Percentiles rank a stretch among this genome's conserved stretches.
phyloP scores from a whole-genome alignment of 768 basidiomycete genomes.

The Russula sp. region DNA sequence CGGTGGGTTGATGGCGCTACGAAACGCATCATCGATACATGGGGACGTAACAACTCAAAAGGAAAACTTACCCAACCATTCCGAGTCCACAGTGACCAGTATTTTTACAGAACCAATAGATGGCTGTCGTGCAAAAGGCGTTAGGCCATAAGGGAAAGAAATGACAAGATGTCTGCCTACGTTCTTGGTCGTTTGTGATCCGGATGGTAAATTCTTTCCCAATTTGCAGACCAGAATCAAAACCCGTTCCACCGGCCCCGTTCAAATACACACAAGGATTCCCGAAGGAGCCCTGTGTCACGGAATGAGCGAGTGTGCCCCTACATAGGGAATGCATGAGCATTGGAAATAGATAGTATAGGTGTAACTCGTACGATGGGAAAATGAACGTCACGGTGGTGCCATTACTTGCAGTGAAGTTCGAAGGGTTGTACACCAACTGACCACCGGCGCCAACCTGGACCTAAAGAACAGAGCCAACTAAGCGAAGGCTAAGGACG shows the following conservation, averaged over 20 bases:
- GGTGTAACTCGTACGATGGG: slow-evolving; percentile 39
- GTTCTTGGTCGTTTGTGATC: slow-evolving; percentile 47
- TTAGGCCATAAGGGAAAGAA: not conserved
- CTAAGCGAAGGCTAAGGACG: not conserved
- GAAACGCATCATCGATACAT: not conserved
- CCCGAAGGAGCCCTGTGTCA: slow-evolving; percentile 37
- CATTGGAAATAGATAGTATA: not conserved
- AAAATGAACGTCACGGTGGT: slow-evolving; percentile 55
- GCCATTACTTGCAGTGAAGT: slow-evolving; percentile 48
- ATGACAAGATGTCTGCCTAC: slow-evolving; percentile 37
- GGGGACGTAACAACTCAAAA: not conserved
- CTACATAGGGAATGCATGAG: slow-evolving; percentile 21
- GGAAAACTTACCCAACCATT: slow-evolving; percentile 44
- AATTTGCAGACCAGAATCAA: slow-evolving; percentile 51
- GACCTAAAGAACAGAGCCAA: slow-evolving; percentile 36
- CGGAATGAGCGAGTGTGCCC: slow-evolving; percentile 31
- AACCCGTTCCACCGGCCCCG: slow-evolving; percentile 43
- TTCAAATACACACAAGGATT: slow-evolving; percentile 42
- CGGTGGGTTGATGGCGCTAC: slow-evolving; percentile 48
- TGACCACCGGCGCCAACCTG: slow-evolving; percentile 42
- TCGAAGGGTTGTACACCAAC: slow-evolving; percentile 46
- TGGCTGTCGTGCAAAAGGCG: slow-evolving; percentile 38
- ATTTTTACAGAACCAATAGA: slow-evolving; percentile 57
- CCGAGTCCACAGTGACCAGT: slow-evolving; percentile 48
- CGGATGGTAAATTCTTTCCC: slow-evolving; percentile 46